Percentiles rank a stretch among this genome's conserved stretches.
These are phyloP conservation scores for Beauveria pseudobassiana DNA, from an alignment of 2,329 filamentous ascomycete species.

Conservation along the genomic window DNA sequence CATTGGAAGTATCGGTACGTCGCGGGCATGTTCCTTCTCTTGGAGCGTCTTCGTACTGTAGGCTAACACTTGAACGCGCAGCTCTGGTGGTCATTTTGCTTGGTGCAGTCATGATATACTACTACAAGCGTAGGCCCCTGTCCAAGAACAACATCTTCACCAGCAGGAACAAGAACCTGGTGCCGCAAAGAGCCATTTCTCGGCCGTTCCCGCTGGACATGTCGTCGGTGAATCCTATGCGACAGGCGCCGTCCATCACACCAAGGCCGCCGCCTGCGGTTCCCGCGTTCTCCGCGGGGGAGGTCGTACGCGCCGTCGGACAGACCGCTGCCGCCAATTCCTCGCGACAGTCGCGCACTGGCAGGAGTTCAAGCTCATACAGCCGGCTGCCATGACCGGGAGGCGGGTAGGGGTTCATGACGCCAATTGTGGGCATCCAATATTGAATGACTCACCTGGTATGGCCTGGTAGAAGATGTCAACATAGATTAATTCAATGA, in stretches of 20 bases:
- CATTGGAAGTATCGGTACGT: slow-evolving; percentile 1
- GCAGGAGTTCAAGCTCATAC: not conserved
- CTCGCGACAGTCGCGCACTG: not conserved
- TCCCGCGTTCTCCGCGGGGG: not conserved
- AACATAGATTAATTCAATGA: too few relatives aligned
- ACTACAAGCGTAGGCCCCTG: slow-evolving; percentile 2
- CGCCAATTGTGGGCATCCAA: too few relatives aligned
- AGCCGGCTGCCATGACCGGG: not conserved
- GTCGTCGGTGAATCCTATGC: not conserved
- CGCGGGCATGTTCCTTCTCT: too few relatives aligned
- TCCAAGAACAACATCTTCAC: not conserved
- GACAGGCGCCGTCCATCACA: not conserved
- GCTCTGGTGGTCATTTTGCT: not conserved
- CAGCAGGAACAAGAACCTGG: not conserved
- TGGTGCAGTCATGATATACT: slow-evolving; percentile 1
- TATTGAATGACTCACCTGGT: not conserved
- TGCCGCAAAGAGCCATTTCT: slow-evolving; percentile 1
- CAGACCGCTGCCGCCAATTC: slow-evolving; percentile 3
- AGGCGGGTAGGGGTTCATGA: too few relatives aligned
- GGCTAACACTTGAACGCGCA: not conserved
- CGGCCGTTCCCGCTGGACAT: not conserved
- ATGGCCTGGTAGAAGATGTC: too few relatives aligned
- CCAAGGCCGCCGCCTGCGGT: not conserved
- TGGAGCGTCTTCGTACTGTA: too few relatives aligned
- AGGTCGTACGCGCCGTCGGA: not conserved